These are phyloP conservation scores for Russula ochroleuca DNA, from an alignment of 768 basidiomycete genomes.

Conservation along the genomic window DNA sequence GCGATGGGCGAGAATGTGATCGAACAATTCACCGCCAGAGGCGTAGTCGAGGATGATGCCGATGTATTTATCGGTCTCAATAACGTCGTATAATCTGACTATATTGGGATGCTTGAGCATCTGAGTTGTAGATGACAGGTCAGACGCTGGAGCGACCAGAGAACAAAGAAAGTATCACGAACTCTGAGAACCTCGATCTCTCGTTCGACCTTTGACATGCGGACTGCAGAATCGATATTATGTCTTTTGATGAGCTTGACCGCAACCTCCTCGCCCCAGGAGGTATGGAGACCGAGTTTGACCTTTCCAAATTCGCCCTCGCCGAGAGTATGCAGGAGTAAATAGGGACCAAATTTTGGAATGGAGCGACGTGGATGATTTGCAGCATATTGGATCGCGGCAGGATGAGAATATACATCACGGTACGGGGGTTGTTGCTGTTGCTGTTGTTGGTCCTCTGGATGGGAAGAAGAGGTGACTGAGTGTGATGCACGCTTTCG, in stretches of 20 bases:
- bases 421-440: conserved; percentile 43
- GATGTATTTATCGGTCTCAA: conserved; percentile 99
- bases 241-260: conserved; percentile 94
- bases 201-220: conserved; percentile 93
- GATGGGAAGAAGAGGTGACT: conserved; percentile 50
- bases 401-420: conserved; percentile 82
- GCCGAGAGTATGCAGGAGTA: conserved; percentile 91
- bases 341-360: conserved; percentile 92
- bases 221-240: conserved; percentile 78
- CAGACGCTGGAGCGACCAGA: conserved; percentile 19
- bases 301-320: conserved; percentile 99
- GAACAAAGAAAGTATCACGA: conserved; percentile 33
- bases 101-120: conserved; percentile 96
- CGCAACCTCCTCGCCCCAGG: conserved; percentile 97
- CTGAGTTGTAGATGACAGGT: conserved; percentile 39
- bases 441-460: conserved; percentile 37
- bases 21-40: conserved; percentile 96
- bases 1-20: conserved; percentile 96
- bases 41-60: conserved; percentile 99
- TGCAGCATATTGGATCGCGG: conserved; percentile 74
- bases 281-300: conserved; percentile 90
- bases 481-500: conserved; percentile 71
- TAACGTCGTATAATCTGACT: conserved; percentile 95
- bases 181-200: conserved; percentile 98
- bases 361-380: conserved; percentile 83